phyloP scores from a whole-genome alignment of 139 green algal genomes.

The Desmodesmus armatus region DNA sequence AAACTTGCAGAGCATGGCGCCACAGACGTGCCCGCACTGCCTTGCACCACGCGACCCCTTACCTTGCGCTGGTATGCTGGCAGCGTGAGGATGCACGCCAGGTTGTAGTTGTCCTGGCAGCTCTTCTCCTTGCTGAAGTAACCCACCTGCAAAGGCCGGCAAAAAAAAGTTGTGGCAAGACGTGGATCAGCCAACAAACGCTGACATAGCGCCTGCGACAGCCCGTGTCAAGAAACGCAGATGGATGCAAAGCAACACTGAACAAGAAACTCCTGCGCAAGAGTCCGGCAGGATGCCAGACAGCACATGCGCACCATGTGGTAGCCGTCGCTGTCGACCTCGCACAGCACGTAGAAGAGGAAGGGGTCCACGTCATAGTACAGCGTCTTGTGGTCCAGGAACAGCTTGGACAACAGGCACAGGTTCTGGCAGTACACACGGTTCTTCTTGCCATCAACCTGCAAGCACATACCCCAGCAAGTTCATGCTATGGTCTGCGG shows the following conservation, averaged over 20 bases:
- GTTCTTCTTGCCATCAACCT: slow-evolving; percentile 87
- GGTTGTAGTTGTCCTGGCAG: slow-evolving; percentile 93
- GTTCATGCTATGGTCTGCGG: too few relatives aligned
- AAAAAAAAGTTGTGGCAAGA: too few relatives aligned
- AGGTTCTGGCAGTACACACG: slow-evolving; percentile 98
- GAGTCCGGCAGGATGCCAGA: not conserved
- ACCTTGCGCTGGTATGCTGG: slow-evolving; percentile 97
- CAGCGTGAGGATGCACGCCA: slow-evolving; percentile 99
- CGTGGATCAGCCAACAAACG: not conserved
- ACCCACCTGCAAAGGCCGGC: too few relatives aligned
- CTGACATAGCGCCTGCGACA: not conserved
- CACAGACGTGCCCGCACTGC: too few relatives aligned
- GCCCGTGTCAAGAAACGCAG: not conserved
- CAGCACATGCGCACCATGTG: too few relatives aligned
- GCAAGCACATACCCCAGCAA: slow-evolving; percentile 51
- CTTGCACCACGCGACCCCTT: too few relatives aligned
- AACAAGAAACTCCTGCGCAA: not conserved
- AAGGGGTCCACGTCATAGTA: slow-evolving; percentile 99
- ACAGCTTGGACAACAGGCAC: slow-evolving; percentile 99
- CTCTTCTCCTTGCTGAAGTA: slow-evolving; percentile 95
- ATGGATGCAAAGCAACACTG: not conserved
- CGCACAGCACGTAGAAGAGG: slow-evolving; percentile 99
- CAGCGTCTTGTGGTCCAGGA: slow-evolving; percentile 99
- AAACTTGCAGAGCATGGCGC: too few relatives aligned
- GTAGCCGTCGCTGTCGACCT: slow-evolving; percentile 87